Percentiles rank a stretch among this genome's conserved stretches.
Evolutionary conservation across 495 filamentous ascomycete species (phyloP).

Genomic region (Letharia lupina): DNA sequence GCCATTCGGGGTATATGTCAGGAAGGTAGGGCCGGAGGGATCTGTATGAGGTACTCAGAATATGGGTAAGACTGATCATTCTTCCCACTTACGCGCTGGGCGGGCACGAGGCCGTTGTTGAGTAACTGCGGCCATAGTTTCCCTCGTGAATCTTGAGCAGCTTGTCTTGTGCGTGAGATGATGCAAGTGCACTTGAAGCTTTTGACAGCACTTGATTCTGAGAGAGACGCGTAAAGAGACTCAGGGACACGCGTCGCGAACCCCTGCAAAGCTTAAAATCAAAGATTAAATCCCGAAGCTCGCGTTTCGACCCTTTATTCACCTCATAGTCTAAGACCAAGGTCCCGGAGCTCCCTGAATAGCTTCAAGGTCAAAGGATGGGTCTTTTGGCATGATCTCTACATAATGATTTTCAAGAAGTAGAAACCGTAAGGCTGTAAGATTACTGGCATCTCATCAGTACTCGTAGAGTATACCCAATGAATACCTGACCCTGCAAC

Average conservation of each 20-base stretch:
- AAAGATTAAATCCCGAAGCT: too few relatives aligned
- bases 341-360: too few relatives aligned
- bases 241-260: not conserved
- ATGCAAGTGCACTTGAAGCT: not conserved
- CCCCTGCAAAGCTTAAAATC: not conserved
- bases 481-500: too few relatives aligned
- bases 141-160: not conserved
- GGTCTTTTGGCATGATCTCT: too few relatives aligned
- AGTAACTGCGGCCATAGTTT: slow-evolving; percentile 26
- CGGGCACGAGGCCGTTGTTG: slow-evolving; percentile 34
- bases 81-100: slow-evolving; percentile 40
- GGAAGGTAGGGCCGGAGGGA: slow-evolving; percentile 56
- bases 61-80: not conserved
- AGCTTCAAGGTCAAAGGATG: too few relatives aligned
- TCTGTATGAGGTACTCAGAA: slow-evolving; percentile 35
- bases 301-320: too few relatives aligned
- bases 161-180: not conserved
- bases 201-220: too few relatives aligned
- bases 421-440: too few relatives aligned
- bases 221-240: slow-evolving; percentile 7
- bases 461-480: too few relatives aligned
- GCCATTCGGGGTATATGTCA: slow-evolving; percentile 63
- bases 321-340: too few relatives aligned
- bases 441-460: too few relatives aligned
- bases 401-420: too few relatives aligned